Conservation (phyloP, 768 basidiomycete species). For the Dictyophora rubrovolvata region DNA sequence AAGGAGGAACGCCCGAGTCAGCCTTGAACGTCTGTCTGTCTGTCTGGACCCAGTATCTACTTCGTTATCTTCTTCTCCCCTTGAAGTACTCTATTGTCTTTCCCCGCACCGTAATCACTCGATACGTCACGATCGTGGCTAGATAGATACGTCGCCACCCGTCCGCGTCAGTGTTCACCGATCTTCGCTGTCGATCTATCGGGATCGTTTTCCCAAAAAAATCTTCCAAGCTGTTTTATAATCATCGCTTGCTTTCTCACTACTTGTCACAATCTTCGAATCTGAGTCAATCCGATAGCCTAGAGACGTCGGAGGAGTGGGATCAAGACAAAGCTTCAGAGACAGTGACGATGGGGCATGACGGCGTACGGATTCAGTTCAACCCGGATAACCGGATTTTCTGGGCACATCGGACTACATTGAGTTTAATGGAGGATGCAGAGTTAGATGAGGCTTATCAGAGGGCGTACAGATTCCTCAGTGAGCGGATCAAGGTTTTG, state of each 20-base stretch:
- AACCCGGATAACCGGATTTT: slow-evolving; percentile 4
- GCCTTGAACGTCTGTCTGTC: background rate
- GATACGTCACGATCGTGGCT: too few species aligned
- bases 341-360: background rate
- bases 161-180: background rate
- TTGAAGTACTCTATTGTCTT: too few species aligned
- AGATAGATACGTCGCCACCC: background rate
- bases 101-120: too few species aligned
- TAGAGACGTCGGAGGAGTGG: background rate
- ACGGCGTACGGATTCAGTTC: background rate
- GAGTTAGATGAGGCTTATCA: slow-evolving; percentile 1
- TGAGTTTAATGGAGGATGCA: background rate
- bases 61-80: too few species aligned
- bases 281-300: background rate
- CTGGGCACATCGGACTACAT: slow-evolving; percentile 1
- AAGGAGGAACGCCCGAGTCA: background rate
- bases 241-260: background rate
- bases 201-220: background rate
- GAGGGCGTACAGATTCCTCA: slow-evolving; percentile 2
- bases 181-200: background rate
- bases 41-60: too few species aligned
- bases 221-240: background rate
- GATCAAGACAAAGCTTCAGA: background rate
- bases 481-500: slow-evolving; percentile 1
- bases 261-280: background rate